A percentile compares a stretch with the other conserved stretches of the same genome.
phyloP scores from a whole-genome alignment of 2,329 filamentous ascomycete genomes.

The Escovopsis sp. region DNA sequence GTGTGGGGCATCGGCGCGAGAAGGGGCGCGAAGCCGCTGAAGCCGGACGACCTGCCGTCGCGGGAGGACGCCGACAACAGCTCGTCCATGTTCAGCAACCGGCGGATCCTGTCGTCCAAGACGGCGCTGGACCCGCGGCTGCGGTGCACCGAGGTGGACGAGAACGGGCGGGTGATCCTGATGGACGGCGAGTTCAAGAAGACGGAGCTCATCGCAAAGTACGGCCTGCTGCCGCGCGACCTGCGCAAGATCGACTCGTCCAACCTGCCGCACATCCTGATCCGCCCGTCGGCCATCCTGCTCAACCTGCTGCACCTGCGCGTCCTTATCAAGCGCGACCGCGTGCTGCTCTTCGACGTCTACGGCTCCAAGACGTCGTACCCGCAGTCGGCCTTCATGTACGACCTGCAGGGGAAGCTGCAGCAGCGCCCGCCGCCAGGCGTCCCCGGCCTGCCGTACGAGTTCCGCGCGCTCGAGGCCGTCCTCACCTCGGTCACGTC shows the following conservation, averaged over 20 bases:
- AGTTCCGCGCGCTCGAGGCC: constrained; percentile 89
- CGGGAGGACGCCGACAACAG: constrained; percentile 44
- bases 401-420: constrained; percentile 85
- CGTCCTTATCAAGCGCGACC: constrained; percentile 87
- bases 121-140: constrained; percentile 73
- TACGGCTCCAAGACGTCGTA: constrained; percentile 92
- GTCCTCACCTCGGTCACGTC: constrained; percentile 88
- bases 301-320: constrained; percentile 94
- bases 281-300: constrained; percentile 83
- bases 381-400: constrained; percentile 94
- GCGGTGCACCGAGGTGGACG: constrained; percentile 89
- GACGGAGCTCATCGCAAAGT: constrained; percentile 93
- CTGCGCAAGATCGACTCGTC: constrained; percentile 96
- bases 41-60: constrained; percentile 43
- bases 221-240: constrained; percentile 84
- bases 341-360: constrained; percentile 88
- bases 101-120: constrained; percentile 57
- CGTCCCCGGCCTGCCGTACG: constrained; percentile 68
- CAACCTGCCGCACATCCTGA: constrained; percentile 84
- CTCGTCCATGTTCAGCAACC: constrained; percentile 47
- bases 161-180: constrained; percentile 78
- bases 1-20: constrained; percentile 29
- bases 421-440: constrained; percentile 51
- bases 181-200: constrained; percentile 97
- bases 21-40: constrained; percentile 27